These are phyloP conservation scores for Eruca vesicaria DNA, from an alignment of 441 rosid genomes.

Conservation along the genomic window DNA sequence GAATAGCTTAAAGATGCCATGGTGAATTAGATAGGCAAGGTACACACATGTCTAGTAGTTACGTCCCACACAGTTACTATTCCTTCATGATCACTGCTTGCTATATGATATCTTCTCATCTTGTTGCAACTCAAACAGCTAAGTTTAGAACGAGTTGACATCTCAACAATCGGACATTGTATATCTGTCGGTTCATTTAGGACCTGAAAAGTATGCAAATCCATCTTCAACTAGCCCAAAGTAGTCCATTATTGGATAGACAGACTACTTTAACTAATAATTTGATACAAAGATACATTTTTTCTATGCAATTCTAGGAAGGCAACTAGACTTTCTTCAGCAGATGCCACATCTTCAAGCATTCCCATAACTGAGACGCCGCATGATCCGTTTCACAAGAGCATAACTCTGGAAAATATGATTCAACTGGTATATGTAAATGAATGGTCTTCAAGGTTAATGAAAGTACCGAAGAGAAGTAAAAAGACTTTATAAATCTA, in stretches of 20 bases:
- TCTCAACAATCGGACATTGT: constrained; percentile 93
- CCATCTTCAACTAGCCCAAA: constrained; percentile 12
- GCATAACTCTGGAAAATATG: constrained; percentile 2
- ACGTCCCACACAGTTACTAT: constrained; percentile 99
- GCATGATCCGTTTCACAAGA: constrained; percentile 13
- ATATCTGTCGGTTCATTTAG: constrained; percentile 75
- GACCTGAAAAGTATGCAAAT: constrained; percentile 53
- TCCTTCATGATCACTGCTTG: constrained; percentile 99
- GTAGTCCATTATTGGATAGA: neutral
- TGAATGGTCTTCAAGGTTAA: constrained; percentile 8
- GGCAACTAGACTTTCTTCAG: neutral
- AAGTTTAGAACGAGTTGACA: constrained; percentile 96
- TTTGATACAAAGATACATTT: neutral
- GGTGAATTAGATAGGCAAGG: neutral
- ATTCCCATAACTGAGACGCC: constrained; percentile 10
- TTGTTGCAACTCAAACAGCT: constrained; percentile 99
- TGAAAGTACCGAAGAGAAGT: constrained; percentile 81
- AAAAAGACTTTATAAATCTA: constrained; percentile 88
- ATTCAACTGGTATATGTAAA: neutral
- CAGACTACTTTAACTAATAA: neutral
- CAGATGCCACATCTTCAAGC: constrained; percentile 4
- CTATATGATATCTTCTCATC: constrained; percentile 87
- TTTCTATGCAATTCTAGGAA: neutral
- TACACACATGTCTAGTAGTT: constrained; percentile 92
- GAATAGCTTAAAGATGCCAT: neutral